These are phyloP conservation scores for Sindora glabra DNA, from an alignment of 306 rosid species.

Conservation along the genomic window DNA sequence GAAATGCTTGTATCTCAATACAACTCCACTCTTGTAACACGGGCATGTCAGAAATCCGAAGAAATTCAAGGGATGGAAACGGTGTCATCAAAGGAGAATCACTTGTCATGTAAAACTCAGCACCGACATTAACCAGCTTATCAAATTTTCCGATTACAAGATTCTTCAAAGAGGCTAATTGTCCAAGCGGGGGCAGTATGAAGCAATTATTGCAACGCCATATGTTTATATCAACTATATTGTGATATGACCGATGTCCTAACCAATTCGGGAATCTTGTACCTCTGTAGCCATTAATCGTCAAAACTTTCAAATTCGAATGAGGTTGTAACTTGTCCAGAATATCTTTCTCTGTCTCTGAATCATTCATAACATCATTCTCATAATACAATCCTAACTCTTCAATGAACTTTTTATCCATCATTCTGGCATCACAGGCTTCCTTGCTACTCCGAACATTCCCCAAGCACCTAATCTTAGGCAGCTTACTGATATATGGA, in stretches of 20 bases:
- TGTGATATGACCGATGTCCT: background rate
- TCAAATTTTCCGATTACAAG: background rate
- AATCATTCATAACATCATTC: background rate
- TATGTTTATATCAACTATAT: background rate
- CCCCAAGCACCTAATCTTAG: background rate
- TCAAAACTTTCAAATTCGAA: background rate
- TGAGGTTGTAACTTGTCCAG: background rate
- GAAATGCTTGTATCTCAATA: background rate
- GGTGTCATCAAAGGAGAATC: background rate
- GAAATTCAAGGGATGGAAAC: background rate
- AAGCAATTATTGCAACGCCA: background rate
- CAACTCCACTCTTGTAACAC: background rate
- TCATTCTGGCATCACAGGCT: background rate
- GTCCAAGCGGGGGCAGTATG: constrained; percentile 8
- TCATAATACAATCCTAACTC: background rate
- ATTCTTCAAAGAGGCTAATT: background rate
- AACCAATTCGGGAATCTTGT: constrained; percentile 8
- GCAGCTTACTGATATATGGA: background rate
- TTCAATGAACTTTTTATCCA: background rate
- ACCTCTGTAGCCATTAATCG: background rate
- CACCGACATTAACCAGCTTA: background rate
- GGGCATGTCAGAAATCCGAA: background rate
- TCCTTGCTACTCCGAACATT: background rate
- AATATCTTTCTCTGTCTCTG: background rate
- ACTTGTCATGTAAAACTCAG: background rate